phyloP scores from a whole-genome alignment of 2,329 filamentous ascomycete genomes.

The Diatrype stigma region DNA sequence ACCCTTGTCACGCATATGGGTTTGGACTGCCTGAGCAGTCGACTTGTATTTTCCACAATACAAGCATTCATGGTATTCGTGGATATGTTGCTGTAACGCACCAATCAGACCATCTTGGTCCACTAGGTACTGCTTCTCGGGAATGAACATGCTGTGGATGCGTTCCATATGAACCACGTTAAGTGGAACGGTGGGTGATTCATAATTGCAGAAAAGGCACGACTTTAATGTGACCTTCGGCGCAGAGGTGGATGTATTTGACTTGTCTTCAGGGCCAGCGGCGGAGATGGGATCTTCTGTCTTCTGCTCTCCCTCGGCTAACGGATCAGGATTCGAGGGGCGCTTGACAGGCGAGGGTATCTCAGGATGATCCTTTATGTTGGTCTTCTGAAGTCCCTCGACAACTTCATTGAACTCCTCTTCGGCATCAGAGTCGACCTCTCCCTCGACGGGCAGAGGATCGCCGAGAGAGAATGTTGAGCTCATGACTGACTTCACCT shows the following conservation, averaged over 20 bases:
- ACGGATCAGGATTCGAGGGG: constrained; percentile 47
- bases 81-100: constrained; percentile 75
- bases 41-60: constrained; percentile 82
- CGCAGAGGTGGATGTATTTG: constrained; percentile 38
- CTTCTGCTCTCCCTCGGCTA: constrained; percentile 36
- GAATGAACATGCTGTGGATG: constrained; percentile 92
- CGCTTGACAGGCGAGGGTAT: constrained; percentile 49
- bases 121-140: constrained; percentile 78
- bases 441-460: constrained; percentile 50
- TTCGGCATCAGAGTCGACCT: constrained; percentile 64
- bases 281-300: constrained; percentile 42
- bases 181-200: constrained; percentile 69
- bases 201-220: constrained; percentile 91
- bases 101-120: constrained; percentile 77
- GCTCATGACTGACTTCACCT: constrained; percentile 78
- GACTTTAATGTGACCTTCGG: constrained; percentile 42
- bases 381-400: constrained; percentile 68
- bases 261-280: constrained; percentile 35
- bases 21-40: constrained; percentile 77
- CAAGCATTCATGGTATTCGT: constrained; percentile 77
- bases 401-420: constrained; percentile 75
- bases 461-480: constrained; percentile 90
- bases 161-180: constrained; percentile 88
- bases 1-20: constrained; percentile 94
- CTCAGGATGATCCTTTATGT: constrained; percentile 31